Evolutionary conservation across 257 asterid genomes (phyloP).

Genomic region (Solanum etuberosum): DNA sequence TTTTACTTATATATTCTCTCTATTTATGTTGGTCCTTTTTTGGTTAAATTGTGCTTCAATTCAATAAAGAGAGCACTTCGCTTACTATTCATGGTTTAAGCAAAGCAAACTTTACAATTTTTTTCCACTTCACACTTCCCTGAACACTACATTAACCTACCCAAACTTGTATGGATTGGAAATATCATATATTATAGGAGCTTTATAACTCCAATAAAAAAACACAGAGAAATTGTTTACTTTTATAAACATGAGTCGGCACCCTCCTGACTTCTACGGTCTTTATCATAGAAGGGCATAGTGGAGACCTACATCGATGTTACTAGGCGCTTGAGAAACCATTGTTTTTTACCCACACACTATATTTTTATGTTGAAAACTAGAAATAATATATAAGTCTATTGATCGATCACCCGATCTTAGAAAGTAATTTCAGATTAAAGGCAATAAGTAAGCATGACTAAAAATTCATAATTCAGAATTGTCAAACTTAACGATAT

Average conservation of each 20-base stretch:
- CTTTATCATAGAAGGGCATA: not conserved
- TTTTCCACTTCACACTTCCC: not conserved
- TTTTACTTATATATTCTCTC: too few species aligned
- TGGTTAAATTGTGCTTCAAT: not conserved
- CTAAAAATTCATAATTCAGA: not conserved
- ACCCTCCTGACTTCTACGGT: not conserved
- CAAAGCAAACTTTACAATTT: not conserved
- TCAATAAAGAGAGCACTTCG: not conserved
- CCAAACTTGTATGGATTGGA: not conserved
- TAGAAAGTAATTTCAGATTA: not conserved
- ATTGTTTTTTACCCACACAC: not conserved
- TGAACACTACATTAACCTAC: not conserved
- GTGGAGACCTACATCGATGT: not conserved
- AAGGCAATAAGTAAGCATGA: not conserved
- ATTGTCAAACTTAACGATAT: not conserved
- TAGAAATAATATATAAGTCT: not conserved
- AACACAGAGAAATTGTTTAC: not conserved
- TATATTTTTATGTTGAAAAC: not conserved
- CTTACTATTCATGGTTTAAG: not conserved
- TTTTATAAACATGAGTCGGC: not conserved
- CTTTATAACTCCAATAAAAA: not conserved
- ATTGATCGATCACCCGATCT: not conserved
- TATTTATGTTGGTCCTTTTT: too few species aligned
- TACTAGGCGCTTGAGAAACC: not conserved
- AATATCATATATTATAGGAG: not conserved